Evolutionary conservation across 345 rosid species (phyloP), one percentile per base, ranked within the genome.

Genomic region (Brassica juncea): DNA sequence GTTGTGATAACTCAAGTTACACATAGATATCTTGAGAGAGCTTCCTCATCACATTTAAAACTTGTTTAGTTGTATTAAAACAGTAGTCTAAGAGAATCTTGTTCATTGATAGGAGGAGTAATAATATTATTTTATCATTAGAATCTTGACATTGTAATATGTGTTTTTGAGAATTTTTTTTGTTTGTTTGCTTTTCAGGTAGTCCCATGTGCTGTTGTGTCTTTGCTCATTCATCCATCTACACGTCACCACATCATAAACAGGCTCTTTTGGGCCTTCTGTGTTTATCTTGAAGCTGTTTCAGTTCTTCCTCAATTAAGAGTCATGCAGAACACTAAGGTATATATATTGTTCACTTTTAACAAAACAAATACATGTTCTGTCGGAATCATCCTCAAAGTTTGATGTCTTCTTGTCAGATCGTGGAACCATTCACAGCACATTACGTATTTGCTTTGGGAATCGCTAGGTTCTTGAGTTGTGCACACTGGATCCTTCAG

Each of bases 401-500:
- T 73, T 62, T 31, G 5, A 59, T 77, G 39, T 67, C 12, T 9
- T 54, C 3, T 63, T 64, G 77, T 62, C 87, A 94, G 97, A 92
- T 92, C 31, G 94, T 94, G 28, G 97, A 94, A 78, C 97, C 96
- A 65, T 93, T 93, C 83, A 93, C 98, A 5, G 94, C 96, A 59
- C 97, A 92, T 79, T 94, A 94, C 84, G 96, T 92, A n/a, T 94
- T 94, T 86, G 97, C 98, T 30, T 34, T 94, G 82, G 98, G 96
- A 61, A 84, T 94, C 28, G 97, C 98, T 47, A 89, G 94, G 89
- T 91, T 94, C 87, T 85, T 91, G 82, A 91, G 91, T 81, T 93
- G 95, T 83, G 97, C 97, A 67, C 97, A 91, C 79, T 93, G 98
- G 98, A 87, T 93, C 83, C 93, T 94, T 78, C 93, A 92, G 97